Evolutionary conservation across 2,329 filamentous ascomycete species (phyloP), one percentile per base, ranked within the genome.

Genomic region (Penicillium italicum): DNA sequence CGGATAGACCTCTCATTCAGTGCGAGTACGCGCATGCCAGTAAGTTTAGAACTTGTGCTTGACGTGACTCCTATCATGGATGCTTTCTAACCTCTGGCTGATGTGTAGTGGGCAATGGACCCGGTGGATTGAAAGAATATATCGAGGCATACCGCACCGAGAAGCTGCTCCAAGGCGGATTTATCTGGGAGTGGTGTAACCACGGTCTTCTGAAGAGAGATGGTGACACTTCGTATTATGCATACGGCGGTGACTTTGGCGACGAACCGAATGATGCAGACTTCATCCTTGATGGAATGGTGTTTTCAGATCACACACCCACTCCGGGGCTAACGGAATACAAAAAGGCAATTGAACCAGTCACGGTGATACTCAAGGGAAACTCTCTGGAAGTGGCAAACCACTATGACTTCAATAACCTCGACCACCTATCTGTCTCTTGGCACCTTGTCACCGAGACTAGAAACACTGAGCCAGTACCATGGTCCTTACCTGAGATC

Each of bases 121-220:
- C 88, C 0, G 87, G 88, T 1, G 82, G 82, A 34, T 77, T 90
- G 12, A 80, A 86, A 58, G 87, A 89, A 59, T 90, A 90, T 57
- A 77, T 87, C 44, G 77, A 85, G 36, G 78, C 80, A 0, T 90
- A 89, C 72, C 80, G 82, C 34, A 77, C 77, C 22, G 75, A 87
- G 55, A 80, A 80, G 0, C 79, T 80, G 2, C 77, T 89, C 0
- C 86, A 89, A 64, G 87, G 87, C 6, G 87, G 86, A 0, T 85
- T 81, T 59, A 81, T 87, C 62, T 87, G 84, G 84, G 84, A 86
- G 62, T 87, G 84, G 84, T 82, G 82, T 0, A 86, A 85, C 71
- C 83, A 85, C 53, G 83, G 83, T 0, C 69, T 85, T 1, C 79
- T 76, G 72, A 77, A 77, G 24, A 48, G 53, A 31, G 40, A 57